phyloP scores from a whole-genome alignment of 2,329 filamentous ascomycete genomes.

The Aspergillus ustus region DNA sequence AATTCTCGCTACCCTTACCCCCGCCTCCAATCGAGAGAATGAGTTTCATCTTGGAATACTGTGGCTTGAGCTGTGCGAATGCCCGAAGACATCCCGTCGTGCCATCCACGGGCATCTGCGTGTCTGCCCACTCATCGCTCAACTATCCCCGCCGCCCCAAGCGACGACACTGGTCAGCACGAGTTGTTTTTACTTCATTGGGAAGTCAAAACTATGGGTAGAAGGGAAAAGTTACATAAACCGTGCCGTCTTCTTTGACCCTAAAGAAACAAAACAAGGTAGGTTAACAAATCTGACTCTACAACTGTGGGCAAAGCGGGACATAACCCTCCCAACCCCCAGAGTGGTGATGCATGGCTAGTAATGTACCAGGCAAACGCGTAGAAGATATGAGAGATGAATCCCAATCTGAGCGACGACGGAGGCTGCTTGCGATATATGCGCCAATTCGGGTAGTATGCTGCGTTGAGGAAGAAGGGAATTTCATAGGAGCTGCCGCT shows the following conservation, averaged over 20 bases:
- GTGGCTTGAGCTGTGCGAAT: constrained; percentile 72
- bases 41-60: constrained; percentile 73
- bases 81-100: constrained; percentile 73
- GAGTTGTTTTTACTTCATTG: background rate
- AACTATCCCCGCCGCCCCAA: constrained; percentile 56
- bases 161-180: constrained; percentile 10
- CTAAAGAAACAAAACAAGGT: constrained; percentile 44
- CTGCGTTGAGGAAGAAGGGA: constrained; percentile 65
- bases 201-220: background rate
- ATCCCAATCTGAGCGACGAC: constrained; percentile 73
- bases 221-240: constrained; percentile 66
- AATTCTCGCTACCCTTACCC: constrained; percentile 65
- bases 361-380: constrained; percentile 68
- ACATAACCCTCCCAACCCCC: constrained; percentile 3
- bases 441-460: constrained; percentile 82
- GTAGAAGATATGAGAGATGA: constrained; percentile 82
- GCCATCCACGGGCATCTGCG: constrained; percentile 72
- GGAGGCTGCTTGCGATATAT: constrained; percentile 76
- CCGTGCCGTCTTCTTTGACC: constrained; percentile 71
- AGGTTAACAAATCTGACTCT: constrained; percentile 31
- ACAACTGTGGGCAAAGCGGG: constrained; percentile 9
- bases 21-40: constrained; percentile 77
- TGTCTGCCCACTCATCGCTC: constrained; percentile 79
- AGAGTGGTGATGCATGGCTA: constrained; percentile 26
- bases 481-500: constrained; percentile 39